Conservation (phyloP, 345 rosid species). For the Dimocarpus longan region DNA sequence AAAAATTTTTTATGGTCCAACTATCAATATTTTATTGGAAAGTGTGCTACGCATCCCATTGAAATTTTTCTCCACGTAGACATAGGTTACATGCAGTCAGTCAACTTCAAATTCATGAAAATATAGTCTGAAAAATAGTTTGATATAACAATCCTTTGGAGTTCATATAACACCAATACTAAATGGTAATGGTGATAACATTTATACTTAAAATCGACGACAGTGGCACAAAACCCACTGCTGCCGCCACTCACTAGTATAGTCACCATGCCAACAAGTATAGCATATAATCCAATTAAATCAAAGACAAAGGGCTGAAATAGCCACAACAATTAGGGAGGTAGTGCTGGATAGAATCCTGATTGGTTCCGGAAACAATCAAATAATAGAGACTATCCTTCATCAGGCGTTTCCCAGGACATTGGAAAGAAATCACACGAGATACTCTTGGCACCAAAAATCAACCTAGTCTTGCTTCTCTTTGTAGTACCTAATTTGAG, state of each 20-base stretch:
- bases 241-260: not conserved
- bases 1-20: too few relatives aligned
- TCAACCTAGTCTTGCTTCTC: conserved; percentile 81
- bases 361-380: conserved; percentile 2
- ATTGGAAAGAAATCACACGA: not conserved
- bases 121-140: too few relatives aligned
- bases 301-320: not conserved
- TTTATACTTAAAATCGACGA: too few relatives aligned
- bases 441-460: not conserved
- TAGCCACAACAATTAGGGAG: not conserved
- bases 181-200: too few relatives aligned
- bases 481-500: conserved; percentile 60
- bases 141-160: too few relatives aligned
- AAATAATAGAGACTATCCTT: not conserved
- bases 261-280: not conserved
- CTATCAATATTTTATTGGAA: too few relatives aligned
- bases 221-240: not conserved
- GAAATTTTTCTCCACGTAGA: not conserved
- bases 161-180: too few relatives aligned
- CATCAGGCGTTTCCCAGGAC: not conserved
- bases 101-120: not conserved
- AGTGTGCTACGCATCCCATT: too few relatives aligned
- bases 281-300: not conserved
- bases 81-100: not conserved
- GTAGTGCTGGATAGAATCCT: not conserved